Evolutionary conservation across 768 basidiomycete genomes (phyloP), one percentile per base, ranked within the genome.

Genomic region (Paxillus ammoniavirescens): DNA sequence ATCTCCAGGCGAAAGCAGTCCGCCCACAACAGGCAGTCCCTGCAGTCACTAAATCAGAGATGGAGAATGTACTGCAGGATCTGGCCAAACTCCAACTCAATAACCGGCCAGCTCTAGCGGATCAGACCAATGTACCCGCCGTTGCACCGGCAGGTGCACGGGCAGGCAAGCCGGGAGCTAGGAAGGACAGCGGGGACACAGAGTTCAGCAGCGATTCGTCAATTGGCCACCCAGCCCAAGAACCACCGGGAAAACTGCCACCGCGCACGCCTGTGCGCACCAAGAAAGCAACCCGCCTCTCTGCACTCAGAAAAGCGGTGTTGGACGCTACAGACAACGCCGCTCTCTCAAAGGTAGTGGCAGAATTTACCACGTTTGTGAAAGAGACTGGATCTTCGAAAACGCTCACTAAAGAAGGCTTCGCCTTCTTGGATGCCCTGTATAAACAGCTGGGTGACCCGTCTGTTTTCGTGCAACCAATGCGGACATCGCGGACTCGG

Each of bases 361-460:
- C 65, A 42, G 83, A 87, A 47, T 91, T 89, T 61, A 71, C 79
- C n/a, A 75, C 74, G 38, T 77, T 83, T 40, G 70, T 90, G 65
- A 71, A 59, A 47, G 78, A 84, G 65, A 79, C 78, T 52, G 86
- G 84, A 63, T 83, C 79, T 42, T 89, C 87, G 53, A 78, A 77
- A 59, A 81, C 79, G 46, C 63, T 87, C 60, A 90, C 83, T 35
- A 84, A 81, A 66, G 86, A 90, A 57, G 89, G 82, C 6, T 87
- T 85, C 61, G 68, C 74, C 21, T 87, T 91, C 68, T 69, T 91
- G 50, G 87, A 89, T 58, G 77, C 81, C 28, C 65, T 91, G 57
- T 77, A 81, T 68, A 87, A 86, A 66, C 87, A 87, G 62, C 77
- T 91, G 42, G 81, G 79, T 36, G 83, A 88, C 65, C 84, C 88